Percentiles rank a stretch among this genome's conserved stretches.
Conservation (phyloP, 345 rosid genomes). For the Zanthoxylum bungeanum region DNA sequence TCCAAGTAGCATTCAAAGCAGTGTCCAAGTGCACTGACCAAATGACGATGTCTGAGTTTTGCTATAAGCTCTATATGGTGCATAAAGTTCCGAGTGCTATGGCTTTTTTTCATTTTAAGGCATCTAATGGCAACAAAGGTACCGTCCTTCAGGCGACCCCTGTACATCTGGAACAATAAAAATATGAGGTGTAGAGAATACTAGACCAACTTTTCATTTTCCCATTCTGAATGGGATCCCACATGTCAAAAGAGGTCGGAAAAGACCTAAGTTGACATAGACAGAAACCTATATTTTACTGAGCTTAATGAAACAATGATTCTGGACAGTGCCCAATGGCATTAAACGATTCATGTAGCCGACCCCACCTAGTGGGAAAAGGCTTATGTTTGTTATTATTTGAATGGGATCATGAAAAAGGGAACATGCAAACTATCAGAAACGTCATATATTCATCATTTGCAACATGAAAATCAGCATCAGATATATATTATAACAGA, state of each 20-base stretch:
- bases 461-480: background rate
- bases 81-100: constrained; percentile 70
- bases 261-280: too few species aligned
- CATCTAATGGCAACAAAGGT: constrained; percentile 76
- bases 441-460: background rate
- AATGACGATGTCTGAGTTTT: constrained; percentile 80
- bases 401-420: background rate
- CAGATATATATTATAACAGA: background rate
- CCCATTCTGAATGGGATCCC: too few species aligned
- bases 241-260: too few species aligned
- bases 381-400: too few species aligned
- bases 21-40: constrained; percentile 89
- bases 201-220: background rate
- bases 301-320: too few species aligned
- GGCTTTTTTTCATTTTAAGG: constrained; percentile 76
- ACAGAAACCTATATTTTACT: too few species aligned
- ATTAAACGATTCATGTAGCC: too few species aligned
- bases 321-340: too few species aligned
- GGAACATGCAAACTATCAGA: background rate
- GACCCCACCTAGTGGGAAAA: too few species aligned
- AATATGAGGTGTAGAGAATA: background rate
- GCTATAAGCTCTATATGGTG: constrained; percentile 83
- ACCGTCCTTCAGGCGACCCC: constrained; percentile 78
- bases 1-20: constrained; percentile 93
- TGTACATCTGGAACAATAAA: constrained; percentile 65